Evolutionary conservation across 345 rosid species (phyloP).

Genomic region (Melaleuca alternifolia): DNA sequence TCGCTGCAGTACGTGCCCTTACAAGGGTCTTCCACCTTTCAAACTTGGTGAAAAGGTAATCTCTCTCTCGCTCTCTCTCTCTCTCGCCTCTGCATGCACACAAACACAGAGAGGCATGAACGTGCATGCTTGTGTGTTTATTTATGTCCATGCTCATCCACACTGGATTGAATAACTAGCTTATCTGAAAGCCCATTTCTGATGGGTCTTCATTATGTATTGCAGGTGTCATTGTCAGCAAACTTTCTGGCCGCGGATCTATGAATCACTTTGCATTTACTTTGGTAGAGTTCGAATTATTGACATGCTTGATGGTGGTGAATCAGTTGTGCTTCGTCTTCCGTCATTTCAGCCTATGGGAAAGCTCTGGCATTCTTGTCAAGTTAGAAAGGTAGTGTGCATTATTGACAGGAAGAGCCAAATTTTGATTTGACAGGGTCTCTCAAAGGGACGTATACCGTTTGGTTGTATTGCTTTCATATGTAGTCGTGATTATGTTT

Average conservation of each 20-base stretch:
- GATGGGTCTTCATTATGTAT: not conserved
- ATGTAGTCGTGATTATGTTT: not conserved
- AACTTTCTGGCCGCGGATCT: constrained; percentile 82
- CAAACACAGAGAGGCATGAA: not conserved
- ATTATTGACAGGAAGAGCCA: not conserved
- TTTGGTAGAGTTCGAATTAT: not conserved
- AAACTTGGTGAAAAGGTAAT: constrained; percentile 89
- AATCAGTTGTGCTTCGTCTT: not conserved
- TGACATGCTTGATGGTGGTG: not conserved
- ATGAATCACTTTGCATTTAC: constrained; percentile 8
- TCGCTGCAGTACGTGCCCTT: constrained; percentile 92
- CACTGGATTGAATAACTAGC: not conserved
- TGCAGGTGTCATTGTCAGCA: constrained; percentile 62
- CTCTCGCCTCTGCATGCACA: not conserved
- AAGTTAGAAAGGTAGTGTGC: not conserved
- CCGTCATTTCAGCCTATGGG: not conserved
- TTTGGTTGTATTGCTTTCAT: not conserved
- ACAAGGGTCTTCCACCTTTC: constrained; percentile 86
- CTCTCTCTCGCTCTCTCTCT: not conserved
- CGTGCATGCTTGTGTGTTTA: not conserved
- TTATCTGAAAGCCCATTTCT: not conserved
- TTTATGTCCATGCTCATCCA: not conserved
- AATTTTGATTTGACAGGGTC: not conserved
- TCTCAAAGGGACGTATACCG: not conserved
- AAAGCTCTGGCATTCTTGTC: not conserved